Evolutionary conservation across 2,329 filamentous ascomycete species (phyloP), one percentile per base, ranked within the genome.

Genomic region (Xylaria arbuscula): DNA sequence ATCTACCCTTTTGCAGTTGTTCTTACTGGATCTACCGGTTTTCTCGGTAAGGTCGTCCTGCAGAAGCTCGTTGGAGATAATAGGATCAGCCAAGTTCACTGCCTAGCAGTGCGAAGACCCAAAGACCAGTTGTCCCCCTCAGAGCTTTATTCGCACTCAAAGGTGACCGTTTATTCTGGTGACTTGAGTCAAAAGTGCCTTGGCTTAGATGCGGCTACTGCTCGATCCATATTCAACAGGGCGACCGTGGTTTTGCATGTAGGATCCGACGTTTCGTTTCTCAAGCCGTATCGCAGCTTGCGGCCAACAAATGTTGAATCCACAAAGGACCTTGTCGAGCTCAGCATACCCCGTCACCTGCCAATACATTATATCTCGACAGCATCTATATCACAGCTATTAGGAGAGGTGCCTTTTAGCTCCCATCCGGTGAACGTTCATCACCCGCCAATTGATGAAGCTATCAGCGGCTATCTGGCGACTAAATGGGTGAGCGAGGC

Each of bases 401-500:
- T 36, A 19, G 47, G 50, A 13, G 50, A 24, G 13, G 4, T 24
- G 9, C 13, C 36, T 1, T 62, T 32, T n/a, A 34, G 48, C 2
- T 36, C 34, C 17, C 2, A 7, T 9, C 55, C 59, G 22, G 59
- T 62, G 1, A 15, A 38, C 15, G 40, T 9, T 9, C n/a, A n/a
- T n/a, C 50, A 48, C 56, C 56, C 42, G 11, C 56, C 56, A 17
- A n/a, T 50, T 3, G 36, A 17, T 17, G 28, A 42, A 7, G n/a
- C 9, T 8, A 9, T 50, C 3, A 56, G 59, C 22, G 76, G 76
- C 0, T 78, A 77, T 55, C 48, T 59, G 3, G 58, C 74, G 1
- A 67, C 66, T 2, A 77, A 77, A 61, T 77, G 76, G 76, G 74
- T 66, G 2, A 73, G 70, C 38, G 76, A 78, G 57, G n/a, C 28